A percentile compares a stretch with the other conserved stretches of the same genome.
phyloP scores from a whole-genome alignment of 345 rosid species.

The Euphorbia pulcherrima region DNA sequence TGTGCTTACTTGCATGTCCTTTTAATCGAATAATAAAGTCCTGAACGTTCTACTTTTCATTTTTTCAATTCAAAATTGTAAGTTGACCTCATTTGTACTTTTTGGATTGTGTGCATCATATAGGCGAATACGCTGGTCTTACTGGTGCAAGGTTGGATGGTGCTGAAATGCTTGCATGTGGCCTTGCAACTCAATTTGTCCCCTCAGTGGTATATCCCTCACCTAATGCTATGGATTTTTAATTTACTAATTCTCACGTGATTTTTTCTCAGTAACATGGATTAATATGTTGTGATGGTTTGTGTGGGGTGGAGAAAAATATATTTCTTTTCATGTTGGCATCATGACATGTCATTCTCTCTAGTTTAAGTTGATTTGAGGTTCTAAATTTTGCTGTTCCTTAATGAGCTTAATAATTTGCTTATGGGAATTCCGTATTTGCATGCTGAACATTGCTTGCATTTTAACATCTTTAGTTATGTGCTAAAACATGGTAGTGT shows the following conservation, averaged over 20 bases:
- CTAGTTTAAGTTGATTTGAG: not conserved
- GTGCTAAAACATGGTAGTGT: too few species aligned
- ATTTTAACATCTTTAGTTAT: not conserved
- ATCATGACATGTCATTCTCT: conserved; percentile 3
- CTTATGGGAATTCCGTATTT: not conserved
- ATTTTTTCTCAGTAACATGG: conserved; percentile 4
- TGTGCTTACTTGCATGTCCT: not conserved
- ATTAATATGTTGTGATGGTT: not conserved
- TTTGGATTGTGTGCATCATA: not conserved
- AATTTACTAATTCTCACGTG: not conserved
- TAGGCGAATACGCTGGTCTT: conserved; percentile 79
- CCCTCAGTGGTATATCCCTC: conserved; percentile 50
- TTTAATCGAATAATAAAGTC: not conserved
- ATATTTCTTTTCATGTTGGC: not conserved
- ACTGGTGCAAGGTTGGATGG: conserved; percentile 78
- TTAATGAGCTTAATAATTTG: not conserved
- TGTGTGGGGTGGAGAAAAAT: not conserved
- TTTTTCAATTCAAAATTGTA: conserved; percentile 9
- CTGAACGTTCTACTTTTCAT: not conserved
- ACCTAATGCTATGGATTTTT: not conserved
- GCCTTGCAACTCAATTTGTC: conserved; percentile 86
- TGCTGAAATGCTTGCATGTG: conserved; percentile 81
- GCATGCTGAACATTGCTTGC: not conserved
- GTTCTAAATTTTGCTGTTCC: not conserved
- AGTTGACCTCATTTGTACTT: not conserved